Evolutionary conservation across 176 grass and related monocot genomes (phyloP), one percentile per base, ranked within the genome.

Genomic region (Stipa capillata): DNA sequence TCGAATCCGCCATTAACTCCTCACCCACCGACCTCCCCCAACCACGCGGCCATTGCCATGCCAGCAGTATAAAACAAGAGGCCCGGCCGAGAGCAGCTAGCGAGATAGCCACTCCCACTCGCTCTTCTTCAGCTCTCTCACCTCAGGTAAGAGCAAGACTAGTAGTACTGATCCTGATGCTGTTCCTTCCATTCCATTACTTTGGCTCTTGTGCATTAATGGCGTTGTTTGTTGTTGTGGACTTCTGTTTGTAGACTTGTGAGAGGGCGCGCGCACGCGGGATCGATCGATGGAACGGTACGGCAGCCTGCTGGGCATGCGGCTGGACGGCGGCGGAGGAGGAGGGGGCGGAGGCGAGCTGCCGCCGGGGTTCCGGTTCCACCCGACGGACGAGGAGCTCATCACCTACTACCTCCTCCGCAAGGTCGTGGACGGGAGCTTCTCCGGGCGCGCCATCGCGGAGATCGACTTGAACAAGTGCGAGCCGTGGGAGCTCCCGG

Each of bases 341-440:
- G 85, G 79, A 20, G 80, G 44, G 3, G 25, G 55, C 2, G 82
- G 89, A 2, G 83, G 92, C 29, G 87, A 94, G 4, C 87, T 97
- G 24, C 94, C 94, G 1, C 94, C 94, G 6, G 94, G 94, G 8
- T 94, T 94, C 72, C 89, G 94, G 0, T 97, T 97, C 85, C 94
- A 97, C 80, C 94, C 94, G 73, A 97, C 94, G 9, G 94, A 97
- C 66, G 94, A 97, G 83, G 94, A 97, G 85, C 91, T 97, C 18
- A 85, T 97, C 71, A 89, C 85, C 53, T 94, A 90, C 86, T 97
- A 97, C 80, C 92, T 97, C 16, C 65, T 97, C 49, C 90, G 81
- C 75, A 97, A 97, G 78, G 85, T 94, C 34, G n/a, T 90, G 0
- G 94, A 94, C 77, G 35, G 75, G 48, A 48, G 36, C 70, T 94